Evolutionary conservation across 257 asterid genomes (phyloP).

Genomic region (Nicotiana sylvestris): DNA sequence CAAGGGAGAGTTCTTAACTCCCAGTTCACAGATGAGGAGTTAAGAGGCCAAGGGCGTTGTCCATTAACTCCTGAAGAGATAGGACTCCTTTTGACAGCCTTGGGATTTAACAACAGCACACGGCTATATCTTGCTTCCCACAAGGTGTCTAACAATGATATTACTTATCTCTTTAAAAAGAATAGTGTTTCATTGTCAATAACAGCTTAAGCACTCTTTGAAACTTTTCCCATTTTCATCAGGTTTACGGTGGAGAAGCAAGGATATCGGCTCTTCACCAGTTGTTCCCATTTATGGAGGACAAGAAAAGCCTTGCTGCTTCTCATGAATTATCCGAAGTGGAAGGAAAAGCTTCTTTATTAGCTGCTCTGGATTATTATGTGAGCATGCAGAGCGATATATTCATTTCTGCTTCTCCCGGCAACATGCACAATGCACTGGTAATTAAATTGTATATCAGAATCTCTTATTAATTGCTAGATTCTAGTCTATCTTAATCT

Average conservation of each 20-base stretch:
- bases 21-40: constrained; percentile 35
- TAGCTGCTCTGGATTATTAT: constrained; percentile 37
- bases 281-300: constrained; percentile 37
- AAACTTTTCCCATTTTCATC: background rate
- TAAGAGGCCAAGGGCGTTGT: constrained; percentile 38
- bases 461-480: background rate
- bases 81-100: constrained; percentile 34
- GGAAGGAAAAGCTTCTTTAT: constrained; percentile 35
- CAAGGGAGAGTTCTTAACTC: constrained; percentile 40
- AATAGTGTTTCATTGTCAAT: background rate
- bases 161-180: background rate
- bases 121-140: constrained; percentile 39
- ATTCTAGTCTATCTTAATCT: background rate
- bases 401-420: constrained; percentile 42
- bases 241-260: constrained; percentile 47
- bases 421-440: constrained; percentile 44
- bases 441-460: constrained; percentile 15
- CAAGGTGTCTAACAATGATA: constrained; percentile 18
- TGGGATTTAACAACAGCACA: constrained; percentile 35
- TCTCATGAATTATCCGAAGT: constrained; percentile 24
- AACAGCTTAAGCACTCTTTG: background rate
- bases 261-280: constrained; percentile 29
- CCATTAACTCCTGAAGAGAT: constrained; percentile 44
- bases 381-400: constrained; percentile 39
- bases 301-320: constrained; percentile 34